These are phyloP conservation scores for Auricularia auricula-judae DNA, from an alignment of 768 basidiomycete genomes.

Conservation along the genomic window DNA sequence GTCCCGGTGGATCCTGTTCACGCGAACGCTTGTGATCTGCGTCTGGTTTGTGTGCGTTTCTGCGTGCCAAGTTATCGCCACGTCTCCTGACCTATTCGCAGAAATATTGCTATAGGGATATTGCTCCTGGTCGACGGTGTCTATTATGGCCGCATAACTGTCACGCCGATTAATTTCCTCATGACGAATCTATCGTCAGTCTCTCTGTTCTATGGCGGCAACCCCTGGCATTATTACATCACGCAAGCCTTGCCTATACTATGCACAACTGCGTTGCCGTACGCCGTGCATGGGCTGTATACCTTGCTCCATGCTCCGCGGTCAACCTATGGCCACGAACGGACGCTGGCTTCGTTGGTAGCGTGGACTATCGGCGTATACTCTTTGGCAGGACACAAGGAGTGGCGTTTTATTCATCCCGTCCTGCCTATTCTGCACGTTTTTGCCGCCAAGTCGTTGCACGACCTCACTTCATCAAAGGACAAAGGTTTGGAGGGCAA, in stretches of 20 bases:
- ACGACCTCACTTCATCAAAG: conserved; percentile 29
- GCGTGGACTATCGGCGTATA: conserved; percentile 58
- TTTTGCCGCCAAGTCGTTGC: conserved; percentile 62
- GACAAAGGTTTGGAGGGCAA: conserved; percentile 1
- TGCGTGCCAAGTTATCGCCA: not conserved
- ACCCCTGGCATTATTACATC: conserved; percentile 82
- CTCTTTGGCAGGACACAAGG: conserved; percentile 84
- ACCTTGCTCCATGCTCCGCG: conserved; percentile 7
- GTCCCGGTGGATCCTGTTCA: not conserved
- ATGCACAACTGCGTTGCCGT: conserved; percentile 62
- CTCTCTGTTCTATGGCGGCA: conserved; percentile 87
- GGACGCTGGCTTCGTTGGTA: conserved; percentile 34
- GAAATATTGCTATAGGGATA: conserved; percentile 9
- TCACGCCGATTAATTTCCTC: conserved; percentile 78
- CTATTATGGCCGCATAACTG: conserved; percentile 54
- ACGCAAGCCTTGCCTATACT: conserved; percentile 79
- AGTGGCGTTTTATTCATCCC: conserved; percentile 95
- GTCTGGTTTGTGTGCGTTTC: not conserved
- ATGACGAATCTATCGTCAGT: conserved; percentile 72
- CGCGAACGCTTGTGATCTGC: not conserved
- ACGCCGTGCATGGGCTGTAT: conserved; percentile 52
- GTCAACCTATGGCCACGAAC: not conserved
- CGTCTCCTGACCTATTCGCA: not conserved
- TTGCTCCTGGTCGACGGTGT: conserved; percentile 50
- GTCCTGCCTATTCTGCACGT: conserved; percentile 75